Base-by-base conservation (phyloP, 306 rosid genomes). In the Dryas drummondii region DNA sequence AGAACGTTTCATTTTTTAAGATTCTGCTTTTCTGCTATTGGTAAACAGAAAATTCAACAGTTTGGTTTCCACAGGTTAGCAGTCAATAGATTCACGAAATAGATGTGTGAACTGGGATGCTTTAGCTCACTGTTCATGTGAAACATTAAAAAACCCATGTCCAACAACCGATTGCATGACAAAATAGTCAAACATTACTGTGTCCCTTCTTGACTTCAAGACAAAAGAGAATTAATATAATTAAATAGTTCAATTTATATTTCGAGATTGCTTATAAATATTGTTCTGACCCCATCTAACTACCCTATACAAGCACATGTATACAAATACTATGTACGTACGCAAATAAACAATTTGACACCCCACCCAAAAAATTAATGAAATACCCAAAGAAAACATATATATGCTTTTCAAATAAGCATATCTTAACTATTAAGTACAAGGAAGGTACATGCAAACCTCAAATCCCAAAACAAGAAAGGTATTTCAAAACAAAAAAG, bases 341-440 rank as follows among this genome's bases (percentile, higher is more conserved):
- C 37, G 37, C 2, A 32, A 53, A 53, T 53, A 53, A 53, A 53
- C 9, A 53, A 46, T 57, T 57, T 41, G 6, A 44, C 47, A 10
- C 47, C n/a, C 0, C 17, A 40, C 9, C 9, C 0, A 15, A 66
- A 26, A 66, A 13, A 45, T 4, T 50, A 41, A 37, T 27, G 17
- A 52, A 7, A 7, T 15, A 63, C 6, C 48, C 1, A 32, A 32
- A 15, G 22, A 22, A 22, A 22, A 22, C 22, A 22, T 22, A 22
- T 22, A 22, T 22, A 22, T 22, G 22, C 22, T 22, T 22, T 22
- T 22, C 22, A 22, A 22, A 22, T 22, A 22, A 26, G 14, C 37
- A 56, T 12, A 46, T 19, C 11, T 45, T 41, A 27, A 22, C 79
- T 76, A 80, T 45, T 41, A 27, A 22, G 82, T 76, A 80, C 75